A percentile compares a stretch with the other conserved stretches of the same genome.
Conservation (phyloP, 768 basidiomycete species). For the Baorangia bicolor region DNA sequence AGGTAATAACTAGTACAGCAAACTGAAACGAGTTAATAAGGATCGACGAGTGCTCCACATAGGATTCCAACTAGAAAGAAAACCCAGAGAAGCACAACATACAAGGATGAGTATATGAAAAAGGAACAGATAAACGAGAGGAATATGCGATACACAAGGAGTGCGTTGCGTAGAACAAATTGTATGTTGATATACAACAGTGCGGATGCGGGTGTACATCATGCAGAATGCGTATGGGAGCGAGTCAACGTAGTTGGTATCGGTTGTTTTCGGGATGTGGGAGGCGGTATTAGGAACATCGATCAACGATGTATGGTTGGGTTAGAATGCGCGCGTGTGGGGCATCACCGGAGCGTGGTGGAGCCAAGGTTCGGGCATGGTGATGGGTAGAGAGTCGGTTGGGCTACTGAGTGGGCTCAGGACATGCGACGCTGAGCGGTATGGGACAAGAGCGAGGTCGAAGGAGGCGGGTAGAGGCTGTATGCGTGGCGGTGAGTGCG, state of each 20-base stretch:
- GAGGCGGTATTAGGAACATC: not conserved
- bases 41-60: not conserved
- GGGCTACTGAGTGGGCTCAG: constrained; percentile 15
- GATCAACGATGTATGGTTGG: constrained; percentile 12
- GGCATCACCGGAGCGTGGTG: not conserved
- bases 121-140: not conserved
- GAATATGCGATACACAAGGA: constrained; percentile 8
- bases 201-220: constrained; percentile 8
- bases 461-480: constrained; percentile 1
- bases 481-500: not conserved
- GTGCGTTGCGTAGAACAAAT: not conserved
- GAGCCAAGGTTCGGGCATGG: constrained; percentile 31
- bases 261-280: not conserved
- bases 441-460: constrained; percentile 1
- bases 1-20: constrained; percentile 17
- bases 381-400: not conserved
- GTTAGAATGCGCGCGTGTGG: constrained; percentile 12
- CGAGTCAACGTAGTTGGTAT: not conserved
- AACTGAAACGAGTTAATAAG: not conserved
- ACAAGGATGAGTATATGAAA: not conserved
- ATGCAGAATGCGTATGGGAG: constrained; percentile 1
- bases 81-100: not conserved
- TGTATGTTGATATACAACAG: constrained; percentile 9
- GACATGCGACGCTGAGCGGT: not conserved
- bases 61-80: constrained; percentile 5